Evolutionary conservation across 2,329 filamentous ascomycete species (phyloP).

Genomic region (Cladobotryum protrusum): DNA sequence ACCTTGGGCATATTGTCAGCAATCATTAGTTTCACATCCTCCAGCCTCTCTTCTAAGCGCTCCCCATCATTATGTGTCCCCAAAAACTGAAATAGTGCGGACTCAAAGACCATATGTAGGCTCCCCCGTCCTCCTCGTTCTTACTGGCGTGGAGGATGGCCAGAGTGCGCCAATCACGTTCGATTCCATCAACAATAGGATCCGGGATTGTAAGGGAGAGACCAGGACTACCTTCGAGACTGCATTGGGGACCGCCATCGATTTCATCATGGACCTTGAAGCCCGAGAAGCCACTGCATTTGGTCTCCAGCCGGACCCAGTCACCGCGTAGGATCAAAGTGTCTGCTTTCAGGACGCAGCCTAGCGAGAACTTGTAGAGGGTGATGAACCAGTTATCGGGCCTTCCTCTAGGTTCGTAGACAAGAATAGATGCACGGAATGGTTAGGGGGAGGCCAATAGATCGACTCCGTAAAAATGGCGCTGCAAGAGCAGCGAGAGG

Average conservation of each 20-base stretch:
- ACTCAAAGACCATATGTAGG: neutral
- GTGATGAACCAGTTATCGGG: neutral
- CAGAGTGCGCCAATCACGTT: constrained; percentile 13
- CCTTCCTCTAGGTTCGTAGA: constrained; percentile 8
- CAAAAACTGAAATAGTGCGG: no score
- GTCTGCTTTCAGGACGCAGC: neutral
- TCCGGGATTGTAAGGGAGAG: neutral
- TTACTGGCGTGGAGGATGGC: constrained; percentile 8
- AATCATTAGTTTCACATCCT: no score
- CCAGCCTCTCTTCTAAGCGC: no score
- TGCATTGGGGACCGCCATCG: constrained; percentile 10
- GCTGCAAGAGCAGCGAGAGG: no score
- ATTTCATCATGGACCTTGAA: constrained; percentile 11
- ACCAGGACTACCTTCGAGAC: neutral
- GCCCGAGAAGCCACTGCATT: constrained; percentile 9
- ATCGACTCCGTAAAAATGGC: no score
- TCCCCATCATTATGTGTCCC: no score
- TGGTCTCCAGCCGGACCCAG: constrained; percentile 4
- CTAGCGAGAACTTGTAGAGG: neutral
- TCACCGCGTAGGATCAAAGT: neutral
- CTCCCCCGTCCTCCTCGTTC: neutral
- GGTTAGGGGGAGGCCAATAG: no score
- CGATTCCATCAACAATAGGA: neutral
- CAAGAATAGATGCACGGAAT: neutral
- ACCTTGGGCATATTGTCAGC: no score